Evolutionary conservation across 139 green algal genomes (phyloP), one percentile per base, ranked within the genome.

Genomic region (Chlamydomonas incerta): DNA sequence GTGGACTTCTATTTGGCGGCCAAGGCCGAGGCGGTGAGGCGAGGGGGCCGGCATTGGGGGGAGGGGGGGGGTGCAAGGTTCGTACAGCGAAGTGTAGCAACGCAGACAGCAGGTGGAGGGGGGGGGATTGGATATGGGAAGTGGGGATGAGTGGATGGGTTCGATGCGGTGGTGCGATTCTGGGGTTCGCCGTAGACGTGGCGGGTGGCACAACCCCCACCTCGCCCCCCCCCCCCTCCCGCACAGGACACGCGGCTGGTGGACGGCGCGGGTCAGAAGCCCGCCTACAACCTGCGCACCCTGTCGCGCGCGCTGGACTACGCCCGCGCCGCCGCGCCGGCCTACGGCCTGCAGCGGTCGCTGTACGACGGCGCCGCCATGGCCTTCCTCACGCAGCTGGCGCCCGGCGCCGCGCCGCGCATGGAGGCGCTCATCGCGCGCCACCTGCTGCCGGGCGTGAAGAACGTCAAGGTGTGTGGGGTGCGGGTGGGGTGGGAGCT

Each of bases 331-430:
- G 93, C 93, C 4, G 70, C 95, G 50, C 91, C 72, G 8, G 52
- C 55, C 58, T 99, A 99, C 89, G 98, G 98, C 57, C 85, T 99
- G 84, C 91, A 95, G 82, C 92, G 96, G 15, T 90, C 95, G 15
- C 95, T 99, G 80, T 96, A 94, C 63, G 98, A 99, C 89, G 98
- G 96, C 60, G 94, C 97, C 28, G 90, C 87, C 81, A 99, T 99
- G 97, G 93, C 93, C 10, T 99, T 99, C 87, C 74, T 95, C 47
- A 99, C 98, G 11, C 94, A 97, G 88, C 93, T 98, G 68, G 88
- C 93, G 46, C 87, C 81, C 18, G 79, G 87, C 13, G 68, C 58
- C 21, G 90, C 79, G 28, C 88, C 90, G 3, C 80, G 74, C 58
- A 89, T 99, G 87, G 91, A 97, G 81, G 75, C 57, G 24, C 92